Evolutionary conservation across 257 asterid genomes (phyloP).

Genomic region (Solanum pimpinellifolium): DNA sequence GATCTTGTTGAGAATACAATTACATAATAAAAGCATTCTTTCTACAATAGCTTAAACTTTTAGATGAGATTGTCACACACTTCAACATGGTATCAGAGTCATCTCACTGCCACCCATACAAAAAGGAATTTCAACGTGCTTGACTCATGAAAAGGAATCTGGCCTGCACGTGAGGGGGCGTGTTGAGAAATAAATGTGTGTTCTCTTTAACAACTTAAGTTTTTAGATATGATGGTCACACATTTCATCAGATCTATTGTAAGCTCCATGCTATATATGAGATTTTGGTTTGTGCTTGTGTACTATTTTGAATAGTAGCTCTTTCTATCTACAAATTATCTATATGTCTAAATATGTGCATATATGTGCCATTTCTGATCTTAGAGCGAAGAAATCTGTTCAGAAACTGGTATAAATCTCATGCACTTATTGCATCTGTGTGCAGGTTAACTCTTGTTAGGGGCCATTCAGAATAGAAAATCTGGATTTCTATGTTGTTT

Average conservation of each 20-base stretch:
- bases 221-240: not conserved
- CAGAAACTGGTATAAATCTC: not conserved
- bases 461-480: not conserved
- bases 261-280: not conserved
- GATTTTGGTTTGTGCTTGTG: not conserved
- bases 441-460: not conserved
- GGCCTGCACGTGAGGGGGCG: not conserved
- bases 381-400: not conserved
- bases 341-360: not conserved
- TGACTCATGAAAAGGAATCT: not conserved
- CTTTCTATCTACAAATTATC: not conserved
- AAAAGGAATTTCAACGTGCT: not conserved
- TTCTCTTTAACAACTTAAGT: not conserved
- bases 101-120: not conserved
- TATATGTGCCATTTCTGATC: not conserved
- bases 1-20: not conserved
- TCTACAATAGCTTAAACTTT: not conserved
- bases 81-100: not conserved
- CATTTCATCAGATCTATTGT: not conserved
- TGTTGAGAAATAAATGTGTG: no score
- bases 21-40: not conserved
- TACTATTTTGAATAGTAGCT: not conserved
- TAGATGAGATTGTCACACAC: not conserved
- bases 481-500: not conserved
- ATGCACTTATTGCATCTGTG: not conserved